A percentile compares a stretch with the other conserved stretches of the same genome.
Conservation (phyloP, 2,329 filamentous ascomycete genomes). For the Teratosphaeria pseudoeucalypti region DNA sequence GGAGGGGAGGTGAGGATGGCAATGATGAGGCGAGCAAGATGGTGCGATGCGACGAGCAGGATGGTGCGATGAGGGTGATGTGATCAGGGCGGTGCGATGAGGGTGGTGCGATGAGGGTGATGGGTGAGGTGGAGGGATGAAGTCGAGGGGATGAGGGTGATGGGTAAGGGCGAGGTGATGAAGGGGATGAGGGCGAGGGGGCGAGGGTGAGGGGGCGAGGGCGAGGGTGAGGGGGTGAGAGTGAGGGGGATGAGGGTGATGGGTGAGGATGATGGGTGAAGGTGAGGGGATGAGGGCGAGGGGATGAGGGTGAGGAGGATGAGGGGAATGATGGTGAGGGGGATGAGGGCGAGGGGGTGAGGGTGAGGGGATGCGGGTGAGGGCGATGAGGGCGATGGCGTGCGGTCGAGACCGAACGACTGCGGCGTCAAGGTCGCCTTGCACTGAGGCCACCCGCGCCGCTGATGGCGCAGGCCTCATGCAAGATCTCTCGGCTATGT, state of each 20-base stretch:
- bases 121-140: no score
- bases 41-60: background rate
- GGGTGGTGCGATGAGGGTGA: background rate
- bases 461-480: background rate
- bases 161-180: no score
- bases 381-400: background rate
- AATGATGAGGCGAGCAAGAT: background rate
- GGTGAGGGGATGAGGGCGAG: no score
- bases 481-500: background rate
- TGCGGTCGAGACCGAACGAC: background rate
- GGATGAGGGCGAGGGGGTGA: no score
- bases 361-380: background rate
- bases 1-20: background rate
- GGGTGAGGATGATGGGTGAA: no score
- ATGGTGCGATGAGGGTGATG: background rate
- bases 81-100: background rate
- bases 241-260: no score
- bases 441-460: background rate
- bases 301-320: no score
- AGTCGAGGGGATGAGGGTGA: no score
- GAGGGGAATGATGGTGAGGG: no score
- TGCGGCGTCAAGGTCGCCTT: background rate
- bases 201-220: no score
- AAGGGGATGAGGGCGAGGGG: no score
- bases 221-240: no score